These are phyloP conservation scores for Suhomyces sp. DNA, from an alignment of 805 yeast genomes.

Conservation along the genomic window DNA sequence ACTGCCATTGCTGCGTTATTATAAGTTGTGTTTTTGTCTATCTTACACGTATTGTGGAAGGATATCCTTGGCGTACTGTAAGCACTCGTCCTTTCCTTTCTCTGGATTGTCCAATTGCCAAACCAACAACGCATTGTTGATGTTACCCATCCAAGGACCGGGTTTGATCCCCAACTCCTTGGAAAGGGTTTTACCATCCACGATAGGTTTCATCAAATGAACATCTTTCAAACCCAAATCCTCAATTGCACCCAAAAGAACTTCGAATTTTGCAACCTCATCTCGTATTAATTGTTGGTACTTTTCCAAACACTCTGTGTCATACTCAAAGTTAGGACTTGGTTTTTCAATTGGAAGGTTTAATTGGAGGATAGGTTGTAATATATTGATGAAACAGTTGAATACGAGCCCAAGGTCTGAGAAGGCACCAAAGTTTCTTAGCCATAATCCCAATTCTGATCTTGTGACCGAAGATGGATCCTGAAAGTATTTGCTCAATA, in stretches of 20 bases:
- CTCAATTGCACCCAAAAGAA: constrained; percentile 31
- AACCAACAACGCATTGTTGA: constrained; percentile 53
- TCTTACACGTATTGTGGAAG: constrained; percentile 19
- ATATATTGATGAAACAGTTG: constrained; percentile 34
- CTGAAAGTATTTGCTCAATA: constrained; percentile 19
- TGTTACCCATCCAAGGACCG: constrained; percentile 81
- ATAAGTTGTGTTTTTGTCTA: no score
- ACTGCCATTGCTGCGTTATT: no score
- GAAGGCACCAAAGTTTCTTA: constrained; percentile 53
- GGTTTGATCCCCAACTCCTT: constrained; percentile 56
- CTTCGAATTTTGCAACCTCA: constrained; percentile 26
- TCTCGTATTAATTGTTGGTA: background rate
- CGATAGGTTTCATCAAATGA: constrained; percentile 55
- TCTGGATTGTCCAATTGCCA: constrained; percentile 82
- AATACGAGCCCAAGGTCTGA: constrained; percentile 47
- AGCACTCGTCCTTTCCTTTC: constrained; percentile 52
- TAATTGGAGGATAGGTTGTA: constrained; percentile 10
- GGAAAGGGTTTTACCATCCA: constrained; percentile 74
- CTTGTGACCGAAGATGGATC: constrained; percentile 32
- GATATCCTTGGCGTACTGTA: constrained; percentile 38
- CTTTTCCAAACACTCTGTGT: background rate
- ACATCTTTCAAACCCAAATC: constrained; percentile 40
- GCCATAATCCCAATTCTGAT: constrained; percentile 58
- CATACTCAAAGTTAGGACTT: constrained; percentile 5
- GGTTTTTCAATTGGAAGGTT: constrained; percentile 6